These are phyloP conservation scores for Geranium rotundifolium DNA, from an alignment of 345 rosid species.

Conservation along the genomic window DNA sequence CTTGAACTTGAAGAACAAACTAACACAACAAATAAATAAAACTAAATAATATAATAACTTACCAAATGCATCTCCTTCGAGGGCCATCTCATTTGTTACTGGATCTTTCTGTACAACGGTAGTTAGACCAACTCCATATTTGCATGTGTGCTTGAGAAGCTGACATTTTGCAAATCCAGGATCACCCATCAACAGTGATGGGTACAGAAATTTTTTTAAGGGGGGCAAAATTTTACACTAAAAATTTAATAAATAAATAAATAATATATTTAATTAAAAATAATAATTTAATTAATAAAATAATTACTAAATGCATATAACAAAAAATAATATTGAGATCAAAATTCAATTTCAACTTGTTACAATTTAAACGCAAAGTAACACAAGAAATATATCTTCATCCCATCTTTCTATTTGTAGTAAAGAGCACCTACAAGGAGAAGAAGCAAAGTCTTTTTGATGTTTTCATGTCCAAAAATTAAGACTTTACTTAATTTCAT, in stretches of 20 bases:
- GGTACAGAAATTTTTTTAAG: too few species aligned
- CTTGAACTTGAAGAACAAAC: neutral
- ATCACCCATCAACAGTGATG: constrained; percentile 90
- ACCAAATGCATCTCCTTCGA: constrained; percentile 99
- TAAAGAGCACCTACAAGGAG: constrained; percentile 97
- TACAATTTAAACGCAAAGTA: neutral
- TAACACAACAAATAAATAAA: neutral
- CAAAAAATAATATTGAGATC: neutral
- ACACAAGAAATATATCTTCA: constrained; percentile 55
- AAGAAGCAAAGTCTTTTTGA: constrained; percentile 86
- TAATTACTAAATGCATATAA: too few species aligned
- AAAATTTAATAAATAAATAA: too few species aligned
- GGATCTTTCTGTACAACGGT: constrained; percentile 97
- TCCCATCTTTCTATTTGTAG: constrained; percentile 84
- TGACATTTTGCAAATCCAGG: constrained; percentile 99
- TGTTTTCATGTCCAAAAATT: constrained; percentile 98
- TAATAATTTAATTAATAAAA: too few species aligned
- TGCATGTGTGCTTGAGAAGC: constrained; percentile 98
- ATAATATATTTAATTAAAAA: too few species aligned
- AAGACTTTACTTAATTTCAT: too few species aligned
- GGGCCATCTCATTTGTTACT: constrained; percentile 91
- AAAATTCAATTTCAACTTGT: neutral
- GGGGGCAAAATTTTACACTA: too few species aligned
- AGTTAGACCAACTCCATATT: constrained; percentile 95
- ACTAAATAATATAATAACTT: constrained; percentile 17